Conservation (phyloP, 2,329 filamentous ascomycete species). For the Phyllosticta citrichinensis region DNA sequence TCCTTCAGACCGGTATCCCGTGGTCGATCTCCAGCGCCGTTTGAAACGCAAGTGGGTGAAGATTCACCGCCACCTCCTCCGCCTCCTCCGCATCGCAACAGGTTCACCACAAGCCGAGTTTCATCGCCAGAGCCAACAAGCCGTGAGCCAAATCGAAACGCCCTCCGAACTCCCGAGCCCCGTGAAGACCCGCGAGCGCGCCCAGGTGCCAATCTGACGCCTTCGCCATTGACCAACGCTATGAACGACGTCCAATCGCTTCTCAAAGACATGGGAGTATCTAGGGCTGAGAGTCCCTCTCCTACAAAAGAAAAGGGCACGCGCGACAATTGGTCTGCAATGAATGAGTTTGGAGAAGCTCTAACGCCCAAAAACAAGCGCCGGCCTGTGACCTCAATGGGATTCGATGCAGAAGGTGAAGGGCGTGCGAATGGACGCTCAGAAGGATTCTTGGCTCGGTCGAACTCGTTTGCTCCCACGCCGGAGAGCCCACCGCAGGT, state of each 20-base stretch:
- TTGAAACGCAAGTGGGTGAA: conserved; percentile 32
- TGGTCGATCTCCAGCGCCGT: conserved; percentile 15
- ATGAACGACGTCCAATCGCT: conserved; percentile 99
- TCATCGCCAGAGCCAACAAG: conserved; percentile 20
- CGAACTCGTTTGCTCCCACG: conserved; percentile 17
- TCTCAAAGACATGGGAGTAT: conserved; percentile 70
- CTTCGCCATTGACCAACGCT: conserved; percentile 82
- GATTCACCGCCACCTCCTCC: conserved; percentile 73
- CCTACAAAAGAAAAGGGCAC: conserved; percentile 47
- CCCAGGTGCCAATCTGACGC: conserved; percentile 48
- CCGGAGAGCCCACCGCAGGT: conserved; percentile 59
- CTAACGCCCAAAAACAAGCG: conserved; percentile 31
- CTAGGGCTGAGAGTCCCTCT: conserved; percentile 38
- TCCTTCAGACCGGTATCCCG: conserved; percentile 12
- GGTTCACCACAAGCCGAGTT: conserved; percentile 13
- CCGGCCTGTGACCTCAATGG: conserved; percentile 61
- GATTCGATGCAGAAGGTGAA: conserved; percentile 49
- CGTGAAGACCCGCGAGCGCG: conserved; percentile 27
- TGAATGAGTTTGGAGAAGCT: conserved; percentile 62
- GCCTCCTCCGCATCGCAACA: conserved; percentile 64
- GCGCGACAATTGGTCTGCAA: conserved; percentile 73
- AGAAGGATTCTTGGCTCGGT: background rate
- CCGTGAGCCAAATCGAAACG: conserved; percentile 23
- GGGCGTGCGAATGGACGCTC: conserved; percentile 27
- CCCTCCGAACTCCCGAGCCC: conserved; percentile 52